A percentile compares a stretch with the other conserved stretches of the same genome.
Evolutionary conservation across 2,329 filamentous ascomycete species (phyloP).

Genomic region (Blastomyces gilchristii): DNA sequence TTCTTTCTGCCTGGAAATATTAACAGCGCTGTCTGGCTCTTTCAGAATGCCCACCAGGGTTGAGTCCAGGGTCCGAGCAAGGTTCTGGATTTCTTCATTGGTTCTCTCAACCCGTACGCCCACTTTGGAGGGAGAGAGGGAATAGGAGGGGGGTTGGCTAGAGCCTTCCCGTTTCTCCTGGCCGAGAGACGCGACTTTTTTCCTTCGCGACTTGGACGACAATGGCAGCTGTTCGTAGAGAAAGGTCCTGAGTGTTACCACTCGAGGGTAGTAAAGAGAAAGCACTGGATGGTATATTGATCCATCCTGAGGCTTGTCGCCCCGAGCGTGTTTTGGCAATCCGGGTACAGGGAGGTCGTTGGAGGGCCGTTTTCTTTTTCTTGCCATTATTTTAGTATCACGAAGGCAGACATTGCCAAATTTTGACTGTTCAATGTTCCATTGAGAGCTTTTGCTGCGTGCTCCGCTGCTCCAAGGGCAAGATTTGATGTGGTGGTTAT

Average conservation of each 20-base stretch:
- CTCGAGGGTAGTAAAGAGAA: constrained; percentile 54
- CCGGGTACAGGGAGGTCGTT: constrained; percentile 16
- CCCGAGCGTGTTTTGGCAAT: constrained; percentile 7
- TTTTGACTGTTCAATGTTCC: background rate
- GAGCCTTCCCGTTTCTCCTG: constrained; percentile 12
- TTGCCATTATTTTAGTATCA: constrained; percentile 24
- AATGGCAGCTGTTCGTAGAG: constrained; percentile 54
- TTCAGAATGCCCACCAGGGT: constrained; percentile 52
- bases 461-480: background rate
- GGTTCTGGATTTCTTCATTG: constrained; percentile 7
- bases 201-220: constrained; percentile 49
- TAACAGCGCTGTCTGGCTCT: constrained; percentile 22
- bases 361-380: constrained; percentile 35
- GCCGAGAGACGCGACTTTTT: constrained; percentile 33
- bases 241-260: constrained; percentile 60
- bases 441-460: background rate
- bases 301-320: background rate
- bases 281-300: constrained; percentile 50
- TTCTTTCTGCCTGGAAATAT: constrained; percentile 41
- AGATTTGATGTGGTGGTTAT: background rate
- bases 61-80: constrained; percentile 56
- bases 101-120: background rate
- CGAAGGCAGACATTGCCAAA: too few species aligned
- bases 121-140: background rate
- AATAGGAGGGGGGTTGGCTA: background rate